Percentiles rank a stretch among this genome's conserved stretches.
phyloP scores from a whole-genome alignment of 345 rosid species.

The Gossypium sturtianum region DNA sequence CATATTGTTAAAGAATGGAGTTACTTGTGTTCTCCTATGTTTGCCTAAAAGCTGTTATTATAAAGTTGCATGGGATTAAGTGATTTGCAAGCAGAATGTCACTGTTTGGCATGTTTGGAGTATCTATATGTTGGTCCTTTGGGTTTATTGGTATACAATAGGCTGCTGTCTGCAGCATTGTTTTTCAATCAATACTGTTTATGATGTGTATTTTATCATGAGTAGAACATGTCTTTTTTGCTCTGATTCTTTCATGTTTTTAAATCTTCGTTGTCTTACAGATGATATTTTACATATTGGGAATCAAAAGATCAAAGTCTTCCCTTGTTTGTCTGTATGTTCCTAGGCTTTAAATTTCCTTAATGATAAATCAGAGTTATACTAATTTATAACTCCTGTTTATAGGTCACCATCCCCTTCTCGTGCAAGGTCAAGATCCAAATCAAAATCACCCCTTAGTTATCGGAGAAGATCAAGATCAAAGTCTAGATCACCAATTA shows the following conservation, averaged over 20 bases:
- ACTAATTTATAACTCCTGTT: background rate
- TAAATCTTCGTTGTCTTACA: background rate
- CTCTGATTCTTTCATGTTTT: background rate
- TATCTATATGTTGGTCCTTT: background rate
- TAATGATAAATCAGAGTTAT: background rate
- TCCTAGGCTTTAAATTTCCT: background rate
- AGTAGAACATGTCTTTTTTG: background rate
- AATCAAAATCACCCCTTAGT: slow-evolving; percentile 51
- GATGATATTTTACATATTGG: background rate
- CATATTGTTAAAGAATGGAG: background rate
- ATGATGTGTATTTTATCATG: background rate
- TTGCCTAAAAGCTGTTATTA: background rate
- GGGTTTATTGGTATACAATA: background rate
- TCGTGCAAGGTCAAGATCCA: slow-evolving; percentile 61
- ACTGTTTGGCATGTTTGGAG: background rate
- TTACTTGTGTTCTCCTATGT: background rate
- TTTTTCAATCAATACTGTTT: background rate
- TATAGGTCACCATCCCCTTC: slow-evolving; percentile 69
- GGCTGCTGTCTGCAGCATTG: background rate
- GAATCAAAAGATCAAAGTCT: background rate
- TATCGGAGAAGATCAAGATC: slow-evolving; percentile 49
- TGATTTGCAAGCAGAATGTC: background rate
- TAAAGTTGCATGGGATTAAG: background rate
- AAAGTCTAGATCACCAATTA: slow-evolving; percentile 59
- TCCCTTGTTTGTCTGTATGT: background rate